A percentile compares a stretch with the other conserved stretches of the same genome.
These are phyloP conservation scores for Cadophora gregata DNA, from an alignment of 2,329 filamentous ascomycete genomes.

Conservation along the genomic window DNA sequence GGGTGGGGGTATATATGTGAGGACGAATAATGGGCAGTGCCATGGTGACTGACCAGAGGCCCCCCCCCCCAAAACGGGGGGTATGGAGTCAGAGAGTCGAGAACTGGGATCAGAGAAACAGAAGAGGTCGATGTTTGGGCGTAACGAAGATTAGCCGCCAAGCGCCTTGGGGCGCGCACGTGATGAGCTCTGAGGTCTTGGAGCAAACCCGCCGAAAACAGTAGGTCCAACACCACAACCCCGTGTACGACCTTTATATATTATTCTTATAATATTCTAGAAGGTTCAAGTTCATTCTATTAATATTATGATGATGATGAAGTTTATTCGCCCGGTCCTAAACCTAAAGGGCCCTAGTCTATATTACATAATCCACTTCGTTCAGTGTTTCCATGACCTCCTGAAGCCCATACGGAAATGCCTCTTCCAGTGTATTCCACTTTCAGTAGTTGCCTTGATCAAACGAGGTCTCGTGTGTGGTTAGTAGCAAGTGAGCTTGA, in stretches of 20 bases:
- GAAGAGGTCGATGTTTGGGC: neutral
- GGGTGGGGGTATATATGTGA: constrained; percentile 16
- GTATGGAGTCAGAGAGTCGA: constrained; percentile 19
- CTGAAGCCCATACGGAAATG: neutral
- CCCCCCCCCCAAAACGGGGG: constrained; percentile 9
- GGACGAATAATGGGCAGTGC: constrained; percentile 21
- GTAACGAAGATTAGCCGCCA: too few species aligned
- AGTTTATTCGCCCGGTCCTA: neutral
- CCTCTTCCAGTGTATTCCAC: neutral
- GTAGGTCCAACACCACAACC: too few species aligned
- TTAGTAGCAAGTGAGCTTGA: too few species aligned
- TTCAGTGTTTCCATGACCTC: too few species aligned
- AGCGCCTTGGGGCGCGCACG: too few species aligned
- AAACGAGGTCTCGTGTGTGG: too few species aligned
- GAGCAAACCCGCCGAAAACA: too few species aligned
- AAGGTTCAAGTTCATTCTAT: too few species aligned
- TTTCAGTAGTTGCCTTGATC: neutral
- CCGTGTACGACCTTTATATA: too few species aligned
- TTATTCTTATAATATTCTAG: too few species aligned
- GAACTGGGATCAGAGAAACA: constrained; percentile 18
- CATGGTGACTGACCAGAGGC: constrained; percentile 18
- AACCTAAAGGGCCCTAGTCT: constrained; percentile 2
- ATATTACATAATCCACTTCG: constrained; percentile 4
- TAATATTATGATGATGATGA: neutral
- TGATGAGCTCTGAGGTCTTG: too few species aligned